phyloP scores from a whole-genome alignment of 2,329 filamentous ascomycete species.

The Epichloe baconii region DNA sequence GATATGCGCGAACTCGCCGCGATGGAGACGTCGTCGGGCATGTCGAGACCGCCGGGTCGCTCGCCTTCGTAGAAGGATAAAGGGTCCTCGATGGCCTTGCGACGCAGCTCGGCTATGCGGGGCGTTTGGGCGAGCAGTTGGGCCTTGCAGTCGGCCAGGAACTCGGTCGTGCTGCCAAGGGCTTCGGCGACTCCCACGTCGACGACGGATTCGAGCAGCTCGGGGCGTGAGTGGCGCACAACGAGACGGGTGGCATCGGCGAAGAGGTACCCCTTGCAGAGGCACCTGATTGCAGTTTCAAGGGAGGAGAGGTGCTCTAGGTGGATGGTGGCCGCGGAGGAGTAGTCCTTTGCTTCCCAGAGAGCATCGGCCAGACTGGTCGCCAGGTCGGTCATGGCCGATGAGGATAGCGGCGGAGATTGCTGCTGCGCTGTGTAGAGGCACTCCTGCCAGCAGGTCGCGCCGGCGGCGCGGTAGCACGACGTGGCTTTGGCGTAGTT shows the following conservation, averaged over 20 bases:
- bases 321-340: conserved; percentile 65
- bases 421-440: conserved; percentile 65
- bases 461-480: conserved; percentile 71
- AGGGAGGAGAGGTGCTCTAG: conserved; percentile 68
- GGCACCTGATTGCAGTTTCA: conserved; percentile 54
- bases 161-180: conserved; percentile 71
- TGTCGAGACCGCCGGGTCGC: conserved; percentile 47
- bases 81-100: conserved; percentile 72
- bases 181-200: conserved; percentile 72
- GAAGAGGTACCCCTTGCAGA: conserved; percentile 82
- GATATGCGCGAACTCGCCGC: conserved; percentile 69
- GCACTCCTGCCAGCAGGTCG: conserved; percentile 74
- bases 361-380: conserved; percentile 63
- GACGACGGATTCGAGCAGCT: conserved; percentile 54
- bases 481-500: conserved; percentile 63
- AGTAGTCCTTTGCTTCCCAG: conserved; percentile 73
- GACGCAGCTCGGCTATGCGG: conserved; percentile 68
- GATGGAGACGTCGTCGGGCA: conserved; percentile 86
- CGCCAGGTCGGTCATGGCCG: conserved; percentile 56
- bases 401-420: conserved; percentile 42
- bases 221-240: conserved; percentile 42
- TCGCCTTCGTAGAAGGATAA: conserved; percentile 81
- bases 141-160: conserved; percentile 81
- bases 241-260: conserved; percentile 76
- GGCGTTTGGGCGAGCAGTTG: conserved; percentile 80